Evolutionary conservation across 2,329 filamentous ascomycete species (phyloP).

Genomic region (Neonectria punicea): DNA sequence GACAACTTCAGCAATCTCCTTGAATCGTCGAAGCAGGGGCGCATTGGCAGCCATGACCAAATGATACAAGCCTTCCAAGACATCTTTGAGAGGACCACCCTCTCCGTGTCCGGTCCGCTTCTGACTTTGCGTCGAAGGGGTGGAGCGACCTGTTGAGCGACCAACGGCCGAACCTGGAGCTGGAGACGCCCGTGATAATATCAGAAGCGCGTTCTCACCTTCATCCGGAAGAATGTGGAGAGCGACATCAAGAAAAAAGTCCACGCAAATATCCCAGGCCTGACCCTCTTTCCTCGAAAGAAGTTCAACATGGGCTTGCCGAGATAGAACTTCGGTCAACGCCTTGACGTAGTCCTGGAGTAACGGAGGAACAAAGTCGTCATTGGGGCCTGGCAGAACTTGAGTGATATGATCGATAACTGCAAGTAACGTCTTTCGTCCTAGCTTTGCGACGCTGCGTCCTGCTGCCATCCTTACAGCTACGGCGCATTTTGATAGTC

Average conservation of each 20-base stretch:
- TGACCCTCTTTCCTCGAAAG: slow-evolving; percentile 66
- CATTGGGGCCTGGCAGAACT: slow-evolving; percentile 70
- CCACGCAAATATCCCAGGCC: slow-evolving; percentile 75
- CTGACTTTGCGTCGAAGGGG: slow-evolving; percentile 45
- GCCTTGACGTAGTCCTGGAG: slow-evolving; percentile 82
- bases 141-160: slow-evolving; percentile 45
- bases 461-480: slow-evolving; percentile 78
- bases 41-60: slow-evolving; percentile 75
- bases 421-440: slow-evolving; percentile 79
- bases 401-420: slow-evolving; percentile 86
- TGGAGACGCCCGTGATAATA: slow-evolving; percentile 58
- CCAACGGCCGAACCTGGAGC: slow-evolving; percentile 49
- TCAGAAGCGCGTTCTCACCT: slow-evolving; percentile 48
- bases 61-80: slow-evolving; percentile 71
- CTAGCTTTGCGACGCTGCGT: slow-evolving; percentile 74
- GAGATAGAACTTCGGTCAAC: slow-evolving; percentile 74
- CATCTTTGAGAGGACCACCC: slow-evolving; percentile 49
- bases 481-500: slow-evolving; percentile 75
- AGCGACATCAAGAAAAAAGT: slow-evolving; percentile 76
- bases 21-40: slow-evolving; percentile 67
- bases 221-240: slow-evolving; percentile 58
- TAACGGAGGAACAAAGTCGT: slow-evolving; percentile 75
- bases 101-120: slow-evolving; percentile 43
- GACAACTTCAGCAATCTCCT: slow-evolving; percentile 65
- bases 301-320: slow-evolving; percentile 83